These are phyloP conservation scores for Cladosporium sp. DNA, from an alignment of 2,329 filamentous ascomycete genomes.

Conservation along the genomic window DNA sequence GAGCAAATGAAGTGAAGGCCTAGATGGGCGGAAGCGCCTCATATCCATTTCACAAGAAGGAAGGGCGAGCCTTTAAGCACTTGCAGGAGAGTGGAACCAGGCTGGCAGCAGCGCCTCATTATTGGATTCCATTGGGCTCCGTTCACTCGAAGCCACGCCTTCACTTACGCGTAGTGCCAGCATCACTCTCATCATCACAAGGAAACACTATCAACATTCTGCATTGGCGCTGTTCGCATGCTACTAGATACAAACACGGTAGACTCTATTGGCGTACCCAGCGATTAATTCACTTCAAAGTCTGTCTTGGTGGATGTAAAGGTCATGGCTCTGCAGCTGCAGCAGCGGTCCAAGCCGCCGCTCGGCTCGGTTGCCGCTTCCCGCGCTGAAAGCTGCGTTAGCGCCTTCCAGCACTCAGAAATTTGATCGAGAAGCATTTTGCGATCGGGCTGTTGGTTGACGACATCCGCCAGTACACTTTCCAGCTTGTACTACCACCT, in stretches of 20 bases:
- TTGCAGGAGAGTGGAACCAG: slow-evolving; percentile 1
- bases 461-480: slow-evolving; percentile 13
- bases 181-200: neutral
- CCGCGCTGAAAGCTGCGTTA: slow-evolving; percentile 9
- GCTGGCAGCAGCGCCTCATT: neutral
- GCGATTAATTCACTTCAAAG: neutral
- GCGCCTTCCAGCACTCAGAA: slow-evolving; percentile 9
- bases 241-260: neutral
- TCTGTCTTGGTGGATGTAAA: neutral
- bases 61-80: neutral
- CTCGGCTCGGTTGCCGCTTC: slow-evolving; percentile 1
- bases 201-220: neutral
- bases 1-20: neutral
- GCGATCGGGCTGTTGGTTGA: slow-evolving; percentile 12
- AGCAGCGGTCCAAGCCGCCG: neutral
- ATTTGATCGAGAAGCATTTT: slow-evolving; percentile 13
- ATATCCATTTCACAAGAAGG: neutral
- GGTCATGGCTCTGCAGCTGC: neutral
- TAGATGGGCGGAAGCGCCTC: neutral
- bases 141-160: neutral
- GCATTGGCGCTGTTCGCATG: neutral
- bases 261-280: neutral
- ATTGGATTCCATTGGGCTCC: neutral
- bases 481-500: neutral
- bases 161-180: neutral